phyloP scores from a whole-genome alignment of 2,329 filamentous ascomycete genomes.

The Neofusicoccum kwambonambiense region DNA sequence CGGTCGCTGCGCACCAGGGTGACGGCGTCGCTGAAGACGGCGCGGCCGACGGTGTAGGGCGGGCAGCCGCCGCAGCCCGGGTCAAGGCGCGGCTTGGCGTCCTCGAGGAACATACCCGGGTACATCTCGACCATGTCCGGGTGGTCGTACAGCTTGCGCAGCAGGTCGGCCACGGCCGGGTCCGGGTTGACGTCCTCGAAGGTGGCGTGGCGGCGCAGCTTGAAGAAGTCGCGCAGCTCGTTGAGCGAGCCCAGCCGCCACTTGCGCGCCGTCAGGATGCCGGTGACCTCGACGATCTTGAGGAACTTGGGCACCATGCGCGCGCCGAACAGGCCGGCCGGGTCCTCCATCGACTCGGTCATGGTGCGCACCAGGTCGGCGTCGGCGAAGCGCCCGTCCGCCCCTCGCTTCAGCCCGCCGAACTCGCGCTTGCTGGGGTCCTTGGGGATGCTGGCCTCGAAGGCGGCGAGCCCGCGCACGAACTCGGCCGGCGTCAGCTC shows the following conservation, averaged over 20 bases:
- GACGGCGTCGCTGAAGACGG: conserved; percentile 60
- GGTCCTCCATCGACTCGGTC: conserved; percentile 60
- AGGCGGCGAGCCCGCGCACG: conserved; percentile 22
- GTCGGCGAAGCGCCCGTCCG: conserved; percentile 56
- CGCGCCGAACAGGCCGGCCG: conserved; percentile 55
- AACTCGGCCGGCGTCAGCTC: conserved; percentile 27
- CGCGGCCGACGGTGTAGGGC: conserved; percentile 55
- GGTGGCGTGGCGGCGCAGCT: conserved; percentile 54
- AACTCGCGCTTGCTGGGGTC: conserved; percentile 34
- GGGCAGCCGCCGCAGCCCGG: conserved; percentile 55
- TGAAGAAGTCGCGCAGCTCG: conserved; percentile 64
- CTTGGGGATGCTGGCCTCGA: conserved; percentile 22
- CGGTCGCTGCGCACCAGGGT: conserved; percentile 59
- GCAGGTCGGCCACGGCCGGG: conserved; percentile 53
- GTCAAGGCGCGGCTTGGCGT: conserved; percentile 51
- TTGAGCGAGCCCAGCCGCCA: conserved; percentile 64
- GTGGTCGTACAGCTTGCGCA: conserved; percentile 61
- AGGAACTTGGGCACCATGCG: conserved; percentile 59
- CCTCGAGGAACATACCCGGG: conserved; percentile 64
- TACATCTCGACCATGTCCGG: conserved; percentile 69
- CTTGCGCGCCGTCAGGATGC: conserved; percentile 60
- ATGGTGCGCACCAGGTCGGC: conserved; percentile 58
- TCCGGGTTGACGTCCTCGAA: conserved; percentile 62
- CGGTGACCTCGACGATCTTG: conserved; percentile 61
- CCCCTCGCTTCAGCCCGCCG: conserved; percentile 32